Evolutionary conservation across 768 basidiomycete genomes (phyloP).

Genomic region (Lactarius quietus): DNA sequence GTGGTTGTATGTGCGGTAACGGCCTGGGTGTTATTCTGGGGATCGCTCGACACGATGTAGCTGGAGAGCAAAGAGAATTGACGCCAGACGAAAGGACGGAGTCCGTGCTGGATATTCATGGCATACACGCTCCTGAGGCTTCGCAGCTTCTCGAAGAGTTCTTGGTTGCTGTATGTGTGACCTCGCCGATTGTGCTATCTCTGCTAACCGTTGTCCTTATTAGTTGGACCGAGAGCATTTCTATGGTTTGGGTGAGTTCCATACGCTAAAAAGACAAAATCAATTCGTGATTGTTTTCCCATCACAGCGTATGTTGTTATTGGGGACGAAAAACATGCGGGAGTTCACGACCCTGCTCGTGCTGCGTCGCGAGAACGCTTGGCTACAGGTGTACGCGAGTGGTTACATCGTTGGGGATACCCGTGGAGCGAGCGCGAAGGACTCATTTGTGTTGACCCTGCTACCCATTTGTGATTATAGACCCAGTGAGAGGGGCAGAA

Average conservation of each 20-base stretch:
- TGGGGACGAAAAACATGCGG: slow-evolving; percentile 95
- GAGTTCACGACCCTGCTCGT: slow-evolving; percentile 77
- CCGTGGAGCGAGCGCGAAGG: slow-evolving; percentile 94
- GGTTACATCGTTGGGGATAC: slow-evolving; percentile 92
- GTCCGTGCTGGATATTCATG: slow-evolving; percentile 84
- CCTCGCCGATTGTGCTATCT: not conserved
- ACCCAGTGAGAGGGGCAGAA: not conserved
- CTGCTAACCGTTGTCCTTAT: not conserved
- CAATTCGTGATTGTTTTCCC: not conserved
- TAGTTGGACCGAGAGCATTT: slow-evolving; percentile 87
- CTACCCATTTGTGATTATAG: slow-evolving; percentile 55
- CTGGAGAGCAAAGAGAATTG: slow-evolving; percentile 51
- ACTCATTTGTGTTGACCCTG: slow-evolving; percentile 81
- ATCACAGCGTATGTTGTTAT: slow-evolving; percentile 78
- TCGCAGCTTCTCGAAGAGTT: slow-evolving; percentile 89
- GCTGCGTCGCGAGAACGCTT: slow-evolving; percentile 82
- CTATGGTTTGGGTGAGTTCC: slow-evolving; percentile 70
- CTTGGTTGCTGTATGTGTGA: slow-evolving; percentile 68
- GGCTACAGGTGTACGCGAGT: slow-evolving; percentile 83
- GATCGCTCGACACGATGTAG: slow-evolving; percentile 57
- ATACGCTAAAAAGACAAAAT: not conserved
- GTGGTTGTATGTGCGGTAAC: slow-evolving; percentile 74
- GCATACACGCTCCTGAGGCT: slow-evolving; percentile 90
- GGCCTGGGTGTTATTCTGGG: slow-evolving; percentile 87
- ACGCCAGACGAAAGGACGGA: slow-evolving; percentile 90